Evolutionary conservation across 2,329 filamentous ascomycete genomes (phyloP).

Genomic region (Chrysosporium keratinophilum): DNA sequence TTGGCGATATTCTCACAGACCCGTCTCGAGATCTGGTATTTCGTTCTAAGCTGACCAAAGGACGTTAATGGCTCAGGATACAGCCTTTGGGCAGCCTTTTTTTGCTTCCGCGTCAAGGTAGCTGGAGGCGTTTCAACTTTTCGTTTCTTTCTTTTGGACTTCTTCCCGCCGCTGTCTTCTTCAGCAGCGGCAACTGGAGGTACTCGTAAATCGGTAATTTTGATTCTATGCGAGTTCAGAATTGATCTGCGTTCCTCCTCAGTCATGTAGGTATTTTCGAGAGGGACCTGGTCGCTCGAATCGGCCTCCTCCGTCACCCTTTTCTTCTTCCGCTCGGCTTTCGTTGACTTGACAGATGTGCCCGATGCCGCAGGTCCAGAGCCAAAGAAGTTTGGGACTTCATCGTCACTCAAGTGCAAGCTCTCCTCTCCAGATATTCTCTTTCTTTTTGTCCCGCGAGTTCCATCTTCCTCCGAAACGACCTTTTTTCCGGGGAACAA

Average conservation of each 20-base stretch:
- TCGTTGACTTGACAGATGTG: conserved; percentile 2
- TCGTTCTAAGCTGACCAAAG: conserved; percentile 60
- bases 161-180: conserved; percentile 36
- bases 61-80: conserved; percentile 69
- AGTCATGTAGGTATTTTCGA: conserved; percentile 36
- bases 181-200: neutral
- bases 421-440: conserved; percentile 19
- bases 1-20: conserved; percentile 67
- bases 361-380: conserved; percentile 20
- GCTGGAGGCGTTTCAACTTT: conserved; percentile 33
- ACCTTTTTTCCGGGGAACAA: conserved; percentile 28
- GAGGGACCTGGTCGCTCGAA: conserved; percentile 17
- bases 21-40: conserved; percentile 62
- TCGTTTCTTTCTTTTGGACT: conserved; percentile 50
- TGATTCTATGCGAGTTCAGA: conserved; percentile 70
- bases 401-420: conserved; percentile 18
- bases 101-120: conserved; percentile 38
- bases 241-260: conserved; percentile 64
- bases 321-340: conserved; percentile 13
- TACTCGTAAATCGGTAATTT: conserved; percentile 61
- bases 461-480: conserved; percentile 15
- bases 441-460: conserved; percentile 31
- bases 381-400: conserved; percentile 31
- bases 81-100: conserved; percentile 46
- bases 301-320: neutral